These are phyloP conservation scores for Solanum chilense DNA, from an alignment of 257 asterid species.

Conservation along the genomic window DNA sequence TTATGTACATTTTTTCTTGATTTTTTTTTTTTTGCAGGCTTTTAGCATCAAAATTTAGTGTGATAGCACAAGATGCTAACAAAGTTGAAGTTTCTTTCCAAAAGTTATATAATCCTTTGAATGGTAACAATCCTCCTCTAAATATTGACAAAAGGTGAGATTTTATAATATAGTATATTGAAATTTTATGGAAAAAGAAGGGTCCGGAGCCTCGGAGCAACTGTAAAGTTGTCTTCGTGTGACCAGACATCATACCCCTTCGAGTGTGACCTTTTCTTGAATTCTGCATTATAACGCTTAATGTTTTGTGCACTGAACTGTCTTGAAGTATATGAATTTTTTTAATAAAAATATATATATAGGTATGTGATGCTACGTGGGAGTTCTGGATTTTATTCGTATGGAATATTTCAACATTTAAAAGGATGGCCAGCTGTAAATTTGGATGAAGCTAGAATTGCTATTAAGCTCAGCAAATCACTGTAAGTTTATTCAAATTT, in stretches of 20 bases:
- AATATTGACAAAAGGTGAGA: conserved; percentile 20
- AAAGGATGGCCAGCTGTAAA: conserved; percentile 19
- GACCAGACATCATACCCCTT: too few species aligned
- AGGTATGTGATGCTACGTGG: conserved; percentile 19
- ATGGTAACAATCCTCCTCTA: conserved; percentile 5
- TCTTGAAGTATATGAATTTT: too few species aligned
- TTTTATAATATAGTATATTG: background rate
- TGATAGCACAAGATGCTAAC: conserved; percentile 6
- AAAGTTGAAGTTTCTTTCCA: conserved; percentile 24
- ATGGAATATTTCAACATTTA: conserved; percentile 18
- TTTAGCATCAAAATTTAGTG: conserved; percentile 10
- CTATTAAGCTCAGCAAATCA: conserved; percentile 10
- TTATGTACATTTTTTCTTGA: background rate
- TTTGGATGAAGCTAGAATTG: conserved; percentile 14
- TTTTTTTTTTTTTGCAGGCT: conserved; percentile 3
- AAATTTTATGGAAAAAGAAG: background rate
- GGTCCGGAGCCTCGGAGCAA: background rate
- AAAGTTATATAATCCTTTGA: conserved; percentile 12
- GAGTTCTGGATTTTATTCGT: conserved; percentile 22
- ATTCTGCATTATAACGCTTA: accelerated
- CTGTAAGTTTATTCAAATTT: background rate
- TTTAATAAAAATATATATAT: background rate
- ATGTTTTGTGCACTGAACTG: background rate
- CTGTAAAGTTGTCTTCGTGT: background rate
- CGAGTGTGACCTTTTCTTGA: background rate